Percentiles rank a stretch among this genome's conserved stretches.
Conservation (phyloP, 2,329 filamentous ascomycete species). For the Huntiella bhutanensis region DNA sequence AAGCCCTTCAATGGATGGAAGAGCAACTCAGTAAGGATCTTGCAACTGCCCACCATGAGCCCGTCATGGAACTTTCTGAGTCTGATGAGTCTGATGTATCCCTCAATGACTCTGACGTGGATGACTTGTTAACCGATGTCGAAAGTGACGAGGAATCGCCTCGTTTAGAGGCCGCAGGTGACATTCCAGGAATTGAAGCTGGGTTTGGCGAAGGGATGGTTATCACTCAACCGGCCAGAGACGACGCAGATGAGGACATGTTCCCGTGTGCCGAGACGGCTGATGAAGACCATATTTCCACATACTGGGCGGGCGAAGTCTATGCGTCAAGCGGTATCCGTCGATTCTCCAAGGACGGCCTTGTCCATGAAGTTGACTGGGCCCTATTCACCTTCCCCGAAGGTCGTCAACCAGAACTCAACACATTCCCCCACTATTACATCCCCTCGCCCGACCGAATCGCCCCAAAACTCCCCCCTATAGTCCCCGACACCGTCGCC, state of each 20-base stretch:
- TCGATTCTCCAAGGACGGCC: slow-evolving; percentile 48
- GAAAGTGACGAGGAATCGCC: slow-evolving; percentile 2
- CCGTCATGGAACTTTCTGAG: slow-evolving; percentile 42
- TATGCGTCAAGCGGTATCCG: slow-evolving; percentile 83
- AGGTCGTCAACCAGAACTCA: slow-evolving; percentile 50
- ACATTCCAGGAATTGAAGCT: slow-evolving; percentile 59
- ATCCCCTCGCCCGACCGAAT: slow-evolving; percentile 6
- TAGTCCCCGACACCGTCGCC: slow-evolving; percentile 39
- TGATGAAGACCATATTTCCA: slow-evolving; percentile 67
- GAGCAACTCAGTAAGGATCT: slow-evolving; percentile 13
- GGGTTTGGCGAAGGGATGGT: slow-evolving; percentile 60
- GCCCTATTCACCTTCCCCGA: slow-evolving; percentile 66
- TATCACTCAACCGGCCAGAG: slow-evolving; percentile 79
- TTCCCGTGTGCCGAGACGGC: slow-evolving; percentile 46
- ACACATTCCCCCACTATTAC: slow-evolving; percentile 37
- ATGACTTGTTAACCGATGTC: slow-evolving; percentile 8
- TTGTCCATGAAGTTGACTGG: slow-evolving; percentile 91
- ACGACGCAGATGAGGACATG: slow-evolving; percentile 68
- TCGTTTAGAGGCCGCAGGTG: slow-evolving; percentile 37
- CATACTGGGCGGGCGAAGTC: slow-evolving; percentile 62
- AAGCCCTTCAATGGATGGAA: no score
- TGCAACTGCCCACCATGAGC: slow-evolving; percentile 21
- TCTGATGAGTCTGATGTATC: slow-evolving; percentile 38
- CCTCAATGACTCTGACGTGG: slow-evolving; percentile 30
- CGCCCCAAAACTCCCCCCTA: slow-evolving; percentile 12